phyloP scores from a whole-genome alignment of 352 stramenopile genomes.

The Nothophytophthora sp. region DNA sequence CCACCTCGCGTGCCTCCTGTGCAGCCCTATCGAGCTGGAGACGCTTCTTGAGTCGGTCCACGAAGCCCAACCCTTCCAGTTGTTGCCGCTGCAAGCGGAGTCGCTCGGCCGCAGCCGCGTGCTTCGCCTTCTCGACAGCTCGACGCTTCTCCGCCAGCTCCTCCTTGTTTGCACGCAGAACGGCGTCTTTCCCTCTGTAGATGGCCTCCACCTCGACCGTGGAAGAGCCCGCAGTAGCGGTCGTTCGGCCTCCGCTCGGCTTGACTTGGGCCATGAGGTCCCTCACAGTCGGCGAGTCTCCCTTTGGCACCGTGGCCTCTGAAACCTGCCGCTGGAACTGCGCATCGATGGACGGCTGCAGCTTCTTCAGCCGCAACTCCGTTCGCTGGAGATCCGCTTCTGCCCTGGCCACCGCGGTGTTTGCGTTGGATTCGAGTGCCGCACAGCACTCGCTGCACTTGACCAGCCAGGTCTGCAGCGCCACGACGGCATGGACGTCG shows the following conservation, averaged over 20 bases:
- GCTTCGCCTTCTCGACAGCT: constrained; percentile 43
- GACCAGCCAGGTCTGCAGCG: constrained; percentile 55
- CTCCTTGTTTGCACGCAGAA: constrained; percentile 47
- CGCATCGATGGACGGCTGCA: constrained; percentile 51
- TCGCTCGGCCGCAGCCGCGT: constrained; percentile 26
- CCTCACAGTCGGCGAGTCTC: constrained; percentile 18
- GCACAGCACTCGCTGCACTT: constrained; percentile 63
- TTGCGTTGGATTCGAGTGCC: constrained; percentile 36
- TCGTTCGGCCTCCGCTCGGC: too few relatives aligned
- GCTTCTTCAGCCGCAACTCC: constrained; percentile 57
- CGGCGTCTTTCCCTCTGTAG: constrained; percentile 49
- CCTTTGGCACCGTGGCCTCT: constrained; percentile 39
- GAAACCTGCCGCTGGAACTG: constrained; percentile 59
- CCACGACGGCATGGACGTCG: constrained; percentile 34
- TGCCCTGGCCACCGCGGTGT: constrained; percentile 38
- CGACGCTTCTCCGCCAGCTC: constrained; percentile 42
- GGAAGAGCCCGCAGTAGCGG: constrained; percentile 19
- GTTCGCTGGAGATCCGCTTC: constrained; percentile 51
- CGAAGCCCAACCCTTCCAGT: constrained; percentile 37
- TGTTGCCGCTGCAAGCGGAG: constrained; percentile 43
- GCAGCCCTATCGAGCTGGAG: constrained; percentile 46
- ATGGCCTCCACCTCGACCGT: constrained; percentile 41
- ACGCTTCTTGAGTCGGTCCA: constrained; percentile 65
- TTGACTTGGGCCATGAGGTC: too few relatives aligned
- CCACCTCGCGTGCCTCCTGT: constrained; percentile 34